Evolutionary conservation across 371 early-diverging fungal species (phyloP), one percentile per base, ranked within the genome.

Genomic region (Syncephalastrum sp.): DNA sequence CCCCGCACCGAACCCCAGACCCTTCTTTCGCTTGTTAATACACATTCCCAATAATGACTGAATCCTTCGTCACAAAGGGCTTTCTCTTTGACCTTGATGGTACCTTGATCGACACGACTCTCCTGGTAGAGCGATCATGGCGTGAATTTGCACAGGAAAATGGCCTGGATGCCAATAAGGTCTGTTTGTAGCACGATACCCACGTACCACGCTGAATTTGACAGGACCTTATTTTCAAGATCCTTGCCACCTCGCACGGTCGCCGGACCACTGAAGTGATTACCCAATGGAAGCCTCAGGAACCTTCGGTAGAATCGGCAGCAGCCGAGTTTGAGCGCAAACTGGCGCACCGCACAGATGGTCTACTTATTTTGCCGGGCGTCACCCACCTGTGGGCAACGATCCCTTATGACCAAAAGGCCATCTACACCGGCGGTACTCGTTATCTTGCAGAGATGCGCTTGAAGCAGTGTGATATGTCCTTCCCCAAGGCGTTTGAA

Each of bases 51-150:
- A 33, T 5, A 33, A 33, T 33, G 38, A 33, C 38, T 10, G 10
- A 33, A 12, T 12, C 10, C 0, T n/a, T 5, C 15, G 5, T 15
- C 25, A 19, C 24, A n/a, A 69, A 54, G 16, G 73, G 55, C 2
- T 64, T 73, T 51, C 33, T 76, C 3, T 76, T 73, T 57, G 77
- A 76, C 42, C 59, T 76, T 25, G 77, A 76, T 57, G 73, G 73
- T n/a, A 76, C 77, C 3, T 25, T 76, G 13, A 70, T 76, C 51
- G 77, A 76, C 57, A 76, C 77, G 1, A 76, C 77, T 0, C 69
- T 70, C 12, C 46, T 60, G 14, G 73, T 76, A 4, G 48, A 67
- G 15, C 57, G 62, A 15, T 65, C 63, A 16, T 76, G 77, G 77
- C 60, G 60, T 10, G 27, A 47, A 21, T 53, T 70, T 59, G 77